phyloP scores from a whole-genome alignment of 1,284 basidiomycete genomes.

The Ganoderma meredithae region DNA sequence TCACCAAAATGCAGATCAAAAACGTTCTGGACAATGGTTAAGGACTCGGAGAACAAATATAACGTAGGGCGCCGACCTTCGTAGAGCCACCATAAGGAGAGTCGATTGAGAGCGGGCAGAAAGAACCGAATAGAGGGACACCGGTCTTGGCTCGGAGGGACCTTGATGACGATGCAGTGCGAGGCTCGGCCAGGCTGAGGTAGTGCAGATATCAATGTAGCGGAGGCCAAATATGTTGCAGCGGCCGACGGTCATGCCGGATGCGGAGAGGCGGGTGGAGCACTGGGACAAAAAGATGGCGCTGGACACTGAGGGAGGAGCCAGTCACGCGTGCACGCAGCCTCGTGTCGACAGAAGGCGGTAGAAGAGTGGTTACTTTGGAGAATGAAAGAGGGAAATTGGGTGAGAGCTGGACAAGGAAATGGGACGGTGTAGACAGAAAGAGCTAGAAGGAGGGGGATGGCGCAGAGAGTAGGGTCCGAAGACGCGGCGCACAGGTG shows the following conservation, averaged over 20 bases:
- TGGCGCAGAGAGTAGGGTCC: neutral
- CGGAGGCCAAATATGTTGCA: constrained; percentile 5
- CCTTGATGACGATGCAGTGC: neutral
- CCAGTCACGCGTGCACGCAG: constrained; percentile 21
- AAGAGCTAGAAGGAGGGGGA: constrained; percentile 17
- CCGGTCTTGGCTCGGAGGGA: neutral
- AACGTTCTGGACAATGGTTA: neutral
- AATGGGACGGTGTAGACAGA: constrained; percentile 22
- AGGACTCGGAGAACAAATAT: neutral
- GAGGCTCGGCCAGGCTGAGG: neutral
- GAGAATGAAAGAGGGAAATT: constrained; percentile 8
- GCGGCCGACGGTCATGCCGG: constrained; percentile 18
- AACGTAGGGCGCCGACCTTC: neutral
- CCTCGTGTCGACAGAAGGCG: constrained; percentile 19
- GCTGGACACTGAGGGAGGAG: constrained; percentile 7
- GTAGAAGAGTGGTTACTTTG: constrained; percentile 13
- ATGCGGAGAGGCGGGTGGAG: constrained; percentile 25
- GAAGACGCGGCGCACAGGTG: neutral
- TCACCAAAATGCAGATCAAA: neutral
- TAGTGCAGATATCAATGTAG: constrained; percentile 8
- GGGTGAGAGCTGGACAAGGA: constrained; percentile 20
- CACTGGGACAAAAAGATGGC: constrained; percentile 10
- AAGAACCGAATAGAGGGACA: neutral
- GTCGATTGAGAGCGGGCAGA: neutral
- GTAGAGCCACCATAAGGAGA: neutral